A percentile compares a stretch with the other conserved stretches of the same genome.
Evolutionary conservation across 805 yeast species (phyloP).

Genomic region (Wickerhamiella bombiphila): DNA sequence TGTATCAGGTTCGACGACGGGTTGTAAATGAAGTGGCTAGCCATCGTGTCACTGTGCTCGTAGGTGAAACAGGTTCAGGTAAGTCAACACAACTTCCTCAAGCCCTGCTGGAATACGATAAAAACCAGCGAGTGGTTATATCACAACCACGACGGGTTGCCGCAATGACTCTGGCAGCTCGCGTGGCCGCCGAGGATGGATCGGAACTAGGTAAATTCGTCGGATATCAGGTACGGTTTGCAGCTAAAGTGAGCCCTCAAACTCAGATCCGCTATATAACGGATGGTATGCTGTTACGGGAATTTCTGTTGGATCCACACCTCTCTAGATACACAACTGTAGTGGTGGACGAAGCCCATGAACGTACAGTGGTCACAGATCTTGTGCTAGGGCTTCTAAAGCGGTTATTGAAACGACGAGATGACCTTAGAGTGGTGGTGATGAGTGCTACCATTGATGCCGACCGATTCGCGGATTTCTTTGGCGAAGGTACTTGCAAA

Average conservation of each 20-base stretch:
- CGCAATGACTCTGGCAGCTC: conserved; percentile 80
- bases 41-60: conserved; percentile 60
- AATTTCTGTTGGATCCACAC: conserved; percentile 59
- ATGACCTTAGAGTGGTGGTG: conserved; percentile 53
- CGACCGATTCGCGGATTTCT: conserved; percentile 64
- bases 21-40: conserved; percentile 39
- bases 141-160: conserved; percentile 98
- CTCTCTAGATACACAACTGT: conserved; percentile 58
- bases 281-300: conserved; percentile 94
- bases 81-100: conserved; percentile 96
- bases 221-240: conserved; percentile 88
- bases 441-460: conserved; percentile 98
- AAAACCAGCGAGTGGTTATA: conserved; percentile 54
- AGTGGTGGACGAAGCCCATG: conserved; percentile 94
- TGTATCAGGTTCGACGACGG: conserved; percentile 53
- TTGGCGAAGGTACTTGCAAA: conserved; percentile 43
- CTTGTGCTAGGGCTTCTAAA: conserved; percentile 78
- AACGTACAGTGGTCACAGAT: conserved; percentile 85
- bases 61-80: conserved; percentile 98
- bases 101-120: conserved; percentile 39
- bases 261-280: conserved; percentile 78
- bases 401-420: conserved; percentile 41
- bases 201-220: conserved; percentile 63
- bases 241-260: conserved; percentile 41
- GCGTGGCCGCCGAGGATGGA: conserved; percentile 85